phyloP scores from a whole-genome alignment of 2,329 filamentous ascomycete genomes.

The Aureobasidium sp. region DNA sequence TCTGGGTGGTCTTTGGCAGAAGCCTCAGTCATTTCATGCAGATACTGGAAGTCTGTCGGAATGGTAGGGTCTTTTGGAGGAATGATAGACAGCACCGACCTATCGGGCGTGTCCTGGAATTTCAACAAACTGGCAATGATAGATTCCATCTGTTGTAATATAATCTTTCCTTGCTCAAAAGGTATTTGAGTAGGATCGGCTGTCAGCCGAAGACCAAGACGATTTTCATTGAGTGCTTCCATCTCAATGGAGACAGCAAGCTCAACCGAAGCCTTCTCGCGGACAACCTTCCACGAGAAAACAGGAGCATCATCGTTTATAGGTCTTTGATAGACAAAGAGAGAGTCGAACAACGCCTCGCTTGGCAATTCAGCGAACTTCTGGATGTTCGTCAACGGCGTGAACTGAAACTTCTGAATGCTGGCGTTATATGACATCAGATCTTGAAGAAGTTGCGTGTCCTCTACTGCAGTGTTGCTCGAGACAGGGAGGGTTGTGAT shows the following conservation, averaged over 20 bases:
- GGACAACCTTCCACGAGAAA: constrained; percentile 49
- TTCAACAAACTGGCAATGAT: constrained; percentile 51
- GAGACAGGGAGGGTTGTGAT: constrained; percentile 72
- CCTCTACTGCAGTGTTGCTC: constrained; percentile 46
- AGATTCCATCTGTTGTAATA: constrained; percentile 65
- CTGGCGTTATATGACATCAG: constrained; percentile 59
- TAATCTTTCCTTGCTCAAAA: constrained; percentile 52
- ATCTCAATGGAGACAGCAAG: constrained; percentile 77
- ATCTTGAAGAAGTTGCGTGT: constrained; percentile 47
- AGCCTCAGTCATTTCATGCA: constrained; percentile 72
- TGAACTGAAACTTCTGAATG: constrained; percentile 62
- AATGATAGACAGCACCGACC: constrained; percentile 52
- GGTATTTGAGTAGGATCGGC: constrained; percentile 59
- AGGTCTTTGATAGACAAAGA: constrained; percentile 73
- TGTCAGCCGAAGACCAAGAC: constrained; percentile 57
- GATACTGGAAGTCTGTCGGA: constrained; percentile 47
- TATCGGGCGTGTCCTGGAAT: constrained; percentile 23
- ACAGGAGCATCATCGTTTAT: constrained; percentile 17
- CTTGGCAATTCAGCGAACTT: constrained; percentile 59
- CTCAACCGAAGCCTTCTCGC: constrained; percentile 63
- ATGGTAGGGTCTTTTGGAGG: constrained; percentile 53
- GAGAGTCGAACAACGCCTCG: constrained; percentile 67
- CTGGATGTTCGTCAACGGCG: constrained; percentile 63
- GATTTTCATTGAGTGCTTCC: constrained; percentile 43
- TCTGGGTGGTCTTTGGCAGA: constrained; percentile 50